Evolutionary conservation across 2,329 filamentous ascomycete genomes (phyloP), one percentile per base, ranked within the genome.

Genomic region (Aspergillus amoenus): DNA sequence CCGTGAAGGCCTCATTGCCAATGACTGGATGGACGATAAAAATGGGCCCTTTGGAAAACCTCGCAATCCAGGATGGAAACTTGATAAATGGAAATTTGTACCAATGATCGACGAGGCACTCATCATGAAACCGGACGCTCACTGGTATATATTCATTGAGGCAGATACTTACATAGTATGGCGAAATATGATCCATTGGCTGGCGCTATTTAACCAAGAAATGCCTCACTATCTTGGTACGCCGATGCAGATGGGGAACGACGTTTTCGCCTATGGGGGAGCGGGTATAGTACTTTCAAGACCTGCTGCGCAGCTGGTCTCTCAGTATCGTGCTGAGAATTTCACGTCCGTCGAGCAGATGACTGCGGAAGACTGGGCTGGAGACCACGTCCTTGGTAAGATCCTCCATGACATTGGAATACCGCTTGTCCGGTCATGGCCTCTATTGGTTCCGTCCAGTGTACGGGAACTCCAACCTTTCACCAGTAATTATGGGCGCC

Each of bases 91-190:
- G 80, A 83, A 82, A 64, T 79, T 81, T 58, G 66, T 82, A n/a
- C 80, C 81, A 6, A 77, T 82, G 70, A 75, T 81, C n/a, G 78
- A 82, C 55, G 75, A 78, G 56, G 76, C 79, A 3, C 72, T 75
- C 39, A 67, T 68, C 24, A 64, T 71, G 56, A 56, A 59, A 9
- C 80, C 80, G 1, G 67, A 79, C n/a, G 76, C 78, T 42, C 78
- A 78, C 48, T 85, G 82, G 82, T 85, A 78, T 57, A 71, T 83
- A 45, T 84, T 85, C 64, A 74, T 83, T 5, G 82, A 84, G 62
- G 77, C 80, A 2, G 82, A 85, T 63, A 82, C 81, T 0, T 84
- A 82, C 61, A 67, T 84, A 15, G 67, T 82, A 45, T 81, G 81
- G 73, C 69, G 74, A 45, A 81, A 81, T 53, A 61, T 84, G 39